Evolutionary conservation across 192 early-diverging fungal species (phyloP).

Genomic region (Chytriomyces confervae): DNA sequence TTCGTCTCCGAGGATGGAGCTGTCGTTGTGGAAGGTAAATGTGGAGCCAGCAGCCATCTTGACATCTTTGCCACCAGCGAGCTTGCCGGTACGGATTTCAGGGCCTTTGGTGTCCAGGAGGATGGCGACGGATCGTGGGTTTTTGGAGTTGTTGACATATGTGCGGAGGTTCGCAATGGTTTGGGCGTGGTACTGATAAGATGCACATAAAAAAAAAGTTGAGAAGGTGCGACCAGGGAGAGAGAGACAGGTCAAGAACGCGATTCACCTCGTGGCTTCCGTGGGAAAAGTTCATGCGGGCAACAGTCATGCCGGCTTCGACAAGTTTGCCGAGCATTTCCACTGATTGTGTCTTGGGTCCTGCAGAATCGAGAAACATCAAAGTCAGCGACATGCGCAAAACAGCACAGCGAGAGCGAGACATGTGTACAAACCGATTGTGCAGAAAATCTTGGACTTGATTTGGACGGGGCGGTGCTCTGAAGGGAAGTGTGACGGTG

Average conservation of each 20-base stretch:
- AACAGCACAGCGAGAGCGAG: background rate
- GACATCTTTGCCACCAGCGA: slow-evolving; percentile 51
- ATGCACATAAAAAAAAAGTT: background rate
- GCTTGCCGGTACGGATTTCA: slow-evolving; percentile 64
- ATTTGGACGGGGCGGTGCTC: slow-evolving; percentile 55
- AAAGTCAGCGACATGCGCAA: background rate
- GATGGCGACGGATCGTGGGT: slow-evolving; percentile 52
- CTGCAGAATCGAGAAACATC: slow-evolving; percentile 17
- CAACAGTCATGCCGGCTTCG: slow-evolving; percentile 61
- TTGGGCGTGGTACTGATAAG: slow-evolving; percentile 53
- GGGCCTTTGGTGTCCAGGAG: slow-evolving; percentile 67
- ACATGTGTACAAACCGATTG: slow-evolving; percentile 45
- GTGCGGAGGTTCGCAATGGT: slow-evolving; percentile 54
- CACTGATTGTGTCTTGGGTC: slow-evolving; percentile 60
- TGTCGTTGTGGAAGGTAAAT: slow-evolving; percentile 62
- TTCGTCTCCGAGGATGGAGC: slow-evolving; percentile 52
- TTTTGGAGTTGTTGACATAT: slow-evolving; percentile 45
- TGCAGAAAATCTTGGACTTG: slow-evolving; percentile 64
- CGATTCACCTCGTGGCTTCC: slow-evolving; percentile 55
- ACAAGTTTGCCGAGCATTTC: slow-evolving; percentile 54
- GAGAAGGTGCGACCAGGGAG: background rate
- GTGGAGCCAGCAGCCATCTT: slow-evolving; percentile 48
- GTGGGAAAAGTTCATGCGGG: slow-evolving; percentile 66
- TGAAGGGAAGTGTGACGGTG: background rate
- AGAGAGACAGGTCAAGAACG: background rate